Percentiles rank a stretch among this genome's conserved stretches.
phyloP scores from a whole-genome alignment of 2,329 filamentous ascomycete species.

The Curvularia spicifera region DNA sequence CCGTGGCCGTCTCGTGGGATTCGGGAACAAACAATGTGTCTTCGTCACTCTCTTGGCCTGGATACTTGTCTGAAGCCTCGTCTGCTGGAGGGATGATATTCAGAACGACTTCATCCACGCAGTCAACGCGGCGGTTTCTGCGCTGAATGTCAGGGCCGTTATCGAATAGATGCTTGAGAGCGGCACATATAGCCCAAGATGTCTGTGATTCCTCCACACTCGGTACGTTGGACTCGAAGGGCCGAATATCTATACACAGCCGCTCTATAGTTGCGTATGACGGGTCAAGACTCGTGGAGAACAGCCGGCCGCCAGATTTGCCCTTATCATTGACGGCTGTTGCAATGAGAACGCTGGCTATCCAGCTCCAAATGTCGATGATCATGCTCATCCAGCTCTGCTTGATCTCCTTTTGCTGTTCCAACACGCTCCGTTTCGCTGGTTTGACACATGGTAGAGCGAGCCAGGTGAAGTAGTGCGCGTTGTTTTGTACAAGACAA shows the following conservation, averaged over 20 bases:
- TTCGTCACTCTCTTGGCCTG: background rate
- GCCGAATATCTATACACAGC: conserved; percentile 41
- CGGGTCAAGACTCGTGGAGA: background rate
- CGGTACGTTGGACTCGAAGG: conserved; percentile 28
- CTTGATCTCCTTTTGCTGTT: background rate
- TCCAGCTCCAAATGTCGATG: conserved; percentile 28
- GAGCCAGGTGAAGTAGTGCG: conserved; percentile 44
- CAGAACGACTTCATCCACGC: conserved; percentile 41
- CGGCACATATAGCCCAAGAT: conserved; percentile 47
- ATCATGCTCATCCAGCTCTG: conserved; percentile 6
- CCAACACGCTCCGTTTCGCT: background rate
- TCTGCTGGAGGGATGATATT: conserved; percentile 37
- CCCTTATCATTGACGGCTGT: conserved; percentile 13
- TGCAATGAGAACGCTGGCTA: conserved; percentile 19
- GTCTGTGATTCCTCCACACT: conserved; percentile 32
- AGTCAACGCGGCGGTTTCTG: conserved; percentile 17
- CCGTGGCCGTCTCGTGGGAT: background rate
- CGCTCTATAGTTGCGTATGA: conserved; percentile 30
- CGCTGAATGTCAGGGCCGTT: conserved; percentile 31
- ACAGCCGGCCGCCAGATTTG: background rate
- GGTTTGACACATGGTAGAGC: conserved; percentile 39
- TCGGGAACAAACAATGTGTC: conserved; percentile 2
- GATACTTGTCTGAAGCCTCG: background rate
- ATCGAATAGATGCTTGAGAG: conserved; percentile 39
- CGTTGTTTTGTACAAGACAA: conserved; percentile 40